Evolutionary conservation across 129 eudicot genomes (phyloP), one percentile per base, ranked within the genome.

Genomic region (Cynara cardunculus): DNA sequence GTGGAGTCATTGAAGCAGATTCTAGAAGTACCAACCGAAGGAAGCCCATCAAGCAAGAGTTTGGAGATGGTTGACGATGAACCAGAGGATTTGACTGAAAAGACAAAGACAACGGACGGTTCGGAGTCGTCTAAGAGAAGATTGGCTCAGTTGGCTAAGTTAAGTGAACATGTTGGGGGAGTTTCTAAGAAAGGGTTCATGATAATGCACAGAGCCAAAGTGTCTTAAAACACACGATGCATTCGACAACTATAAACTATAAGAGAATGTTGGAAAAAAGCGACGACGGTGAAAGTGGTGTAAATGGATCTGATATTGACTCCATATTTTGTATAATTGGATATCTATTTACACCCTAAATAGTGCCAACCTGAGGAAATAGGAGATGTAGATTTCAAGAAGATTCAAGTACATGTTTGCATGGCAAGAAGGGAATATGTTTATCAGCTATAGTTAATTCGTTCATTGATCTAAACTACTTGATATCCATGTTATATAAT

Each of bases 151-250:
- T 80, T 94, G 82, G 92, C 93, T 21, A 94, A 87, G 75, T 71
- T 94, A 25, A 80, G 96, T 24, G 97, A 94, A 75, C 91, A 94
- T 49, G 88, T 90, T 12, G 93, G 86, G 35, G 98, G 92, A 25
- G 84, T 87, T 26, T 78, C 90, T 39, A 86, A 83, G 73, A 90
- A 89, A 77, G 95, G 93, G 86, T 94, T 92, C 76, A 82, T 92
- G 98, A 80, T 92, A 61, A 88, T 89, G 96, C 97, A 94, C 81
- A 87, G 95, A 80, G 88, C 98, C 27, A 91, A 89, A 79, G 94
- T 94, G 79, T 81, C 91, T 62, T 90, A 35, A 84, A 22, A 41
- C 24, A 13, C 71, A 69, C 14, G 56, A 82, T 49, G 62, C 69
- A 34, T 72, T 61, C 10, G 35, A n/a, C n/a, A 30, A 72, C 24